phyloP scores from a whole-genome alignment of 306 rosid genomes.

The Trifolium subterraneum region DNA sequence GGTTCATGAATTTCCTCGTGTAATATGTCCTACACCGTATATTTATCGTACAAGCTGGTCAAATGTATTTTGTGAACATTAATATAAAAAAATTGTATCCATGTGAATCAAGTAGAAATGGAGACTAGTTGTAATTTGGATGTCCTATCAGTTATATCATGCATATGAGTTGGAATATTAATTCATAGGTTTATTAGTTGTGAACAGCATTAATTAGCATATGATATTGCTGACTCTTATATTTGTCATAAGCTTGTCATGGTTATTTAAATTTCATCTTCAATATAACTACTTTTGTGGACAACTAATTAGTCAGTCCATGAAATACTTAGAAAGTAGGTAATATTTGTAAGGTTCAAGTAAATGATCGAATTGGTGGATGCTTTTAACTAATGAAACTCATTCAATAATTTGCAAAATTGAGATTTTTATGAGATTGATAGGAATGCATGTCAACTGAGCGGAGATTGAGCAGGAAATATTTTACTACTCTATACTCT shows the following conservation, averaged over 20 bases:
- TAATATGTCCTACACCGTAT: neutral
- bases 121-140: neutral
- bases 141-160: slow-evolving; percentile 17
- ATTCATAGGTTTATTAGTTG: slow-evolving; percentile 12
- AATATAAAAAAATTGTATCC: neutral
- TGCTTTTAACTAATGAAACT: slow-evolving; percentile 6
- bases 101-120: slow-evolving; percentile 29
- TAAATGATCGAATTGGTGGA: neutral
- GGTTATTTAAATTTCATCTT: slow-evolving; percentile 1
- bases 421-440: too few species aligned
- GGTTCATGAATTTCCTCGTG: slow-evolving; percentile 38
- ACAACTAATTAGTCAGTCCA: slow-evolving; percentile 19
- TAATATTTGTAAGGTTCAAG: slow-evolving; percentile 28
- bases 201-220: slow-evolving; percentile 20
- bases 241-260: slow-evolving; percentile 32
- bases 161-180: slow-evolving; percentile 15
- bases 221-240: slow-evolving; percentile 21
- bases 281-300: slow-evolving; percentile 11
- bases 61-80: slow-evolving; percentile 38
- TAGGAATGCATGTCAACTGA: too few species aligned
- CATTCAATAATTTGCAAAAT: slow-evolving; percentile 19
- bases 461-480: too few species aligned
- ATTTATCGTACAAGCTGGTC: slow-evolving; percentile 35
- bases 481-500: too few species aligned
- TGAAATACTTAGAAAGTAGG: slow-evolving; percentile 19